Evolutionary conservation across 1,284 basidiomycete species (phyloP).

Genomic region (Rhodofomes roseus): DNA sequence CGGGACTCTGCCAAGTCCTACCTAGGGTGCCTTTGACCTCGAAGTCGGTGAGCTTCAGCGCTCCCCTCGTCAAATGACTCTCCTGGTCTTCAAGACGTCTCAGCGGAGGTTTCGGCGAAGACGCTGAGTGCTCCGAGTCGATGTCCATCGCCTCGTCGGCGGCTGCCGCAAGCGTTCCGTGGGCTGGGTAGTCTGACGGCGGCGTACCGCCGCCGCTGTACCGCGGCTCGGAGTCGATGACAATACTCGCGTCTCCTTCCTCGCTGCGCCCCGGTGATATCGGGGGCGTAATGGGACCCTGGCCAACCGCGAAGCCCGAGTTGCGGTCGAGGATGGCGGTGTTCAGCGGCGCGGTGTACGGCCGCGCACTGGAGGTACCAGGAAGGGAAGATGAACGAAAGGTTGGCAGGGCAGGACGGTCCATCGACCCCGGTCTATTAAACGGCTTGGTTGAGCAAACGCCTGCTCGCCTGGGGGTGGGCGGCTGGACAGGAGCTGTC

Average conservation of each 20-base stretch:
- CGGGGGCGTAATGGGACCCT: conserved; percentile 38
- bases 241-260: conserved; percentile 24
- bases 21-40: conserved; percentile 78
- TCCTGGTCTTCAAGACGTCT: conserved; percentile 66
- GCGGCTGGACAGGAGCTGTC: conserved; percentile 20
- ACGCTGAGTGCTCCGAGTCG: conserved; percentile 12
- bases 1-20: conserved; percentile 28
- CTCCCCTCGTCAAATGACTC: conserved; percentile 55
- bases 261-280: conserved; percentile 35
- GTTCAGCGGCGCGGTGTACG: conserved; percentile 22
- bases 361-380: conserved; percentile 19
- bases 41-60: conserved; percentile 69
- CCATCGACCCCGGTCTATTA: conserved; percentile 22
- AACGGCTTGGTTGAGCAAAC: conserved; percentile 20
- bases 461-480: conserved; percentile 23
- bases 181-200: background rate
- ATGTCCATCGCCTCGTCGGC: conserved; percentile 26
- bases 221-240: conserved; percentile 27
- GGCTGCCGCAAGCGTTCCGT: conserved; percentile 2
- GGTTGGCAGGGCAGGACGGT: conserved; percentile 18
- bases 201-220: conserved; percentile 18
- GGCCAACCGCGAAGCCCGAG: conserved; percentile 31
- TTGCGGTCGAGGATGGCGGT: conserved; percentile 21
- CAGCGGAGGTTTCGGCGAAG: conserved; percentile 39
- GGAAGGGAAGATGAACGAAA: conserved; percentile 36